Evolutionary conservation across 768 basidiomycete species (phyloP).

Genomic region (Rhodotorula babjevae): DNA sequence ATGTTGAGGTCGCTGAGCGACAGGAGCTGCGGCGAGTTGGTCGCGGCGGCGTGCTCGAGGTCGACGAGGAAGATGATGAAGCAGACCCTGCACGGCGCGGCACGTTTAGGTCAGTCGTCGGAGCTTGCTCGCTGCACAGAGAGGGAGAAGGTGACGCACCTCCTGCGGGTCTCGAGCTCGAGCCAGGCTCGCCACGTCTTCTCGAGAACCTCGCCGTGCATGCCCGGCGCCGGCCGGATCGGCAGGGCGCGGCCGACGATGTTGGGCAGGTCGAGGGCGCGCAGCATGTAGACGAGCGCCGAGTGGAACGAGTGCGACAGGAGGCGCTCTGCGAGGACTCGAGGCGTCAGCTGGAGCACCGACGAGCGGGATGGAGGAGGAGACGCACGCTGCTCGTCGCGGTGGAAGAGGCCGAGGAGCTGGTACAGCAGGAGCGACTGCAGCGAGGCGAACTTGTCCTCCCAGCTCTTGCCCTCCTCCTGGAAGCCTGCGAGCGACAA

Average conservation of each 20-base stretch:
- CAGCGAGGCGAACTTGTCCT: slow-evolving; percentile 23
- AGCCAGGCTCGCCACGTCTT: slow-evolving; percentile 29
- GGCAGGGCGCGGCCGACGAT: slow-evolving; percentile 2
- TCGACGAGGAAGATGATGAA: slow-evolving; percentile 40
- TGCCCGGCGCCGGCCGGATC: neutral
- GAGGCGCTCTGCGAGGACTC: slow-evolving; percentile 17
- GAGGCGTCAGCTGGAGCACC: neutral
- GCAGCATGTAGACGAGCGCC: slow-evolving; percentile 31
- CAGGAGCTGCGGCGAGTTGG: slow-evolving; percentile 15
- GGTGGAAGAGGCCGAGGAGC: slow-evolving; percentile 37
- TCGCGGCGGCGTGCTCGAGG: slow-evolving; percentile 30
- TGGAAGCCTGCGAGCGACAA: slow-evolving; percentile 6
- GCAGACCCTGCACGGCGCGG: slow-evolving; percentile 10
- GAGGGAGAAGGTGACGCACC: neutral
- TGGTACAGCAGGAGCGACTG: slow-evolving; percentile 35
- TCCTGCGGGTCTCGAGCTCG: slow-evolving; percentile 30
- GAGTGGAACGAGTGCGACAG: slow-evolving; percentile 36
- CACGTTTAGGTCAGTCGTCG: neutral
- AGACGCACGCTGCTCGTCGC: slow-evolving; percentile 34
- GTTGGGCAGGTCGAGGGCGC: slow-evolving; percentile 23
- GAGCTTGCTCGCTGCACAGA: no score
- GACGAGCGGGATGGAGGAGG: neutral
- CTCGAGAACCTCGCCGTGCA: neutral
- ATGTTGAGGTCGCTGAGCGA: slow-evolving; percentile 22
- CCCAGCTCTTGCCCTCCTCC: slow-evolving; percentile 11